Percentiles rank a stretch among this genome's conserved stretches.
Conservation (phyloP, 805 yeast genomes). For the Zygotorulaspora sp. region DNA sequence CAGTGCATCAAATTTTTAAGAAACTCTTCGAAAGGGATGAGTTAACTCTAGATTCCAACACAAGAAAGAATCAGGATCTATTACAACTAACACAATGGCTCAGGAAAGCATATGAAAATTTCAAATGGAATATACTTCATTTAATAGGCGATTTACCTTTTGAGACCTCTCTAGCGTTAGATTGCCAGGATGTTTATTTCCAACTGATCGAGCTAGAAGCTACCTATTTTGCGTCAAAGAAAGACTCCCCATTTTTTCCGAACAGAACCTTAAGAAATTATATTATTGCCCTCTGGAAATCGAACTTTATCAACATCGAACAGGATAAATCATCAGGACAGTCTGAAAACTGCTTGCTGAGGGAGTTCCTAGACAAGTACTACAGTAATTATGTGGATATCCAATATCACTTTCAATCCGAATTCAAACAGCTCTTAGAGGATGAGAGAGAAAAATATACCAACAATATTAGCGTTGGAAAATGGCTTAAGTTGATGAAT, state of each 20-base stretch:
- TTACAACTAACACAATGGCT: constrained; percentile 57
- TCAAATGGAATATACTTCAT: constrained; percentile 42
- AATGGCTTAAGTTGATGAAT: constrained; percentile 39
- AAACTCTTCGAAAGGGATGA: constrained; percentile 34
- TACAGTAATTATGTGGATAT: constrained; percentile 67
- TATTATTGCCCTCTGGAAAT: constrained; percentile 37
- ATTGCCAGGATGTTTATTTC: constrained; percentile 51
- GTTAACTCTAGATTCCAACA: constrained; percentile 20
- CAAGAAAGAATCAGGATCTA: constrained; percentile 23
- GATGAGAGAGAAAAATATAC: constrained; percentile 19
- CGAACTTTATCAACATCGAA: constrained; percentile 37
- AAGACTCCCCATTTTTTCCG: constrained; percentile 60
- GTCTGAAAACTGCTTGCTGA: constrained; percentile 42
- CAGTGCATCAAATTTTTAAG: constrained; percentile 32
- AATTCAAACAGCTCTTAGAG: constrained; percentile 34
- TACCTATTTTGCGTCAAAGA: constrained; percentile 45
- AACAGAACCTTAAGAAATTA: constrained; percentile 45
- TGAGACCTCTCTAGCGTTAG: constrained; percentile 47
- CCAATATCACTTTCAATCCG: constrained; percentile 65
- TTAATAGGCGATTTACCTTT: constrained; percentile 39
- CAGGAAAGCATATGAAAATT: constrained; percentile 51
- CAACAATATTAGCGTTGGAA: constrained; percentile 29
- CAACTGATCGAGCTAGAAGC: constrained; percentile 56
- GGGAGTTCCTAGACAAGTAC: constrained; percentile 54
- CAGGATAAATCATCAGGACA: constrained; percentile 44